A percentile compares a stretch with the other conserved stretches of the same genome.
phyloP scores from a whole-genome alignment of 805 yeast species.

The Blastobotrys terrestris region DNA sequence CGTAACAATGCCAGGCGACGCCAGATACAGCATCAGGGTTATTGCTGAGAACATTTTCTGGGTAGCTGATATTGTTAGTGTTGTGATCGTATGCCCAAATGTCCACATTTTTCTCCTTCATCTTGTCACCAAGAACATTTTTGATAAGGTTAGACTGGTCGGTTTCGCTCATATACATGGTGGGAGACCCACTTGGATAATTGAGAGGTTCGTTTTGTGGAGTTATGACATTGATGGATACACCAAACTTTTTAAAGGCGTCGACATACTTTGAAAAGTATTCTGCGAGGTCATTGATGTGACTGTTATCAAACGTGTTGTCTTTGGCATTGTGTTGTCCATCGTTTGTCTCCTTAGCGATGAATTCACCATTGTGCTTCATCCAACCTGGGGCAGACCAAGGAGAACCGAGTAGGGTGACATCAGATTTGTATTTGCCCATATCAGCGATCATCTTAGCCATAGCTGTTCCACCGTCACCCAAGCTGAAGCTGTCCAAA shows the following conservation, averaged over 20 bases:
- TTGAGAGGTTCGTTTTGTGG: conserved; percentile 10
- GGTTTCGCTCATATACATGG: neutral
- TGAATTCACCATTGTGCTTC: conserved; percentile 7
- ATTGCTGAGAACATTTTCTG: neutral
- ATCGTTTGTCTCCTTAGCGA: neutral
- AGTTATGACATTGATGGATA: conserved; percentile 5
- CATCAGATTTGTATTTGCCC: conserved; percentile 7
- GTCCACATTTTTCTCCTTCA: conserved; percentile 2
- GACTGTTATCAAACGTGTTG: neutral
- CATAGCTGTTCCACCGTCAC: conserved; percentile 2
- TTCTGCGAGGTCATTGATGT: neutral
- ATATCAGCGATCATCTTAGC: conserved; percentile 6
- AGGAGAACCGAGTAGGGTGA: conserved; percentile 3
- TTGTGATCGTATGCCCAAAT: conserved; percentile 8
- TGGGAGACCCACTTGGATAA: conserved; percentile 6
- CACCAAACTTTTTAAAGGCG: conserved; percentile 1
- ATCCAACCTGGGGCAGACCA: conserved; percentile 14
- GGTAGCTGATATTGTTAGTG: conserved; percentile 1
- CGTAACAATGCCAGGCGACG: conserved; percentile 8
- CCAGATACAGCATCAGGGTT: conserved; percentile 4
- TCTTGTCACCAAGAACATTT: conserved; percentile 1
- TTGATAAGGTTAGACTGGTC: conserved; percentile 1
- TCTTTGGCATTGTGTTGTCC: neutral
- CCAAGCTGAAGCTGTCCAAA: neutral
- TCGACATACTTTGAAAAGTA: conserved; percentile 7